Base-by-base conservation (phyloP, 129 eudicot genomes). In the Ambrosia artemisiifolia region DNA sequence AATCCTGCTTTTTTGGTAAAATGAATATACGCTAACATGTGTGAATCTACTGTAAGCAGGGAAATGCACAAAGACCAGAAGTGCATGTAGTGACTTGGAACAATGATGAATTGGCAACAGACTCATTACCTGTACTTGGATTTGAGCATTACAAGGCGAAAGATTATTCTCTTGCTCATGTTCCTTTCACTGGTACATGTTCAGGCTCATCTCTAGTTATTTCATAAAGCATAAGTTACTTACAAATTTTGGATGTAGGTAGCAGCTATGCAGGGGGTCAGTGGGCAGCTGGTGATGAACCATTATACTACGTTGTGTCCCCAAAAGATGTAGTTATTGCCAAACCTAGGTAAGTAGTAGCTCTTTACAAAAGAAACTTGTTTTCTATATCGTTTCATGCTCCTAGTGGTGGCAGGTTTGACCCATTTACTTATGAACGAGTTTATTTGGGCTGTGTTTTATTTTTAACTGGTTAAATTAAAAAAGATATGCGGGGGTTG, bases 211-310 rank as follows among this genome's bases (percentile, higher is more conserved):
- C 34, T 80, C 51, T 70, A 20, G 33, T 71, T 66, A 66, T 70
- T 74, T 70, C 20, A 40, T 67, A 38, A 47, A 65, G 7, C 54
- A 67, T 46, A 54, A 30, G 69, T 55, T 69, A 66, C 72, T 64
- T 64, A 71, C 71, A 75, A 78, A 44, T 78, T 75, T 11, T 72
- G 70, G 64, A 63, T 82, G 78, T 77, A 94, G 98, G 98, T 67
- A 94, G 96, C 93, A 94, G 93, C 86, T 94, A 90, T 78, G 88
- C 87, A 40, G 96, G 95, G 75, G 96, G 98, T 72, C 97, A 90
- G 71, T 94, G 98, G 98, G 89, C 97, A 42, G 96, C 97, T 62
- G 98, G 96, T 69, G 97, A 94, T 81, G 98, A 94, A 75, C 97
- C 98, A 12, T 76, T 88, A 47, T 94, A 94, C 76, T 94, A 94